Conservation (phyloP, 768 basidiomycete species). For the Scleroderma bovista region DNA sequence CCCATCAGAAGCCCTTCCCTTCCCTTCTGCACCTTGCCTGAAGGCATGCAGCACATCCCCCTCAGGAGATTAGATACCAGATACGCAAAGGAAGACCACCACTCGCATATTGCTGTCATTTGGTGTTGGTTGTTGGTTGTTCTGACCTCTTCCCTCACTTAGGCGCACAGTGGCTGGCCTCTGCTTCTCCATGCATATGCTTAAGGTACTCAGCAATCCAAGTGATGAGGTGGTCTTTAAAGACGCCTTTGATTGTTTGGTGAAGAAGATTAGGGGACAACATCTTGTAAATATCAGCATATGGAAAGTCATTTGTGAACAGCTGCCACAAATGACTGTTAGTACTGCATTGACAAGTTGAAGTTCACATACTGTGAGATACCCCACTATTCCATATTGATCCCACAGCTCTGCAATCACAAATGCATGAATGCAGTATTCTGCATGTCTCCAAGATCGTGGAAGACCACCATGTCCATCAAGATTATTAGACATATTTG, state of each 20-base stretch:
- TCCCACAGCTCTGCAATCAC: background rate
- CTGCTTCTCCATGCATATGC: background rate
- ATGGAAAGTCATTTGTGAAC: background rate
- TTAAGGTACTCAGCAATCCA: slow-evolving; percentile 7
- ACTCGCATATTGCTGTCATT: too few species aligned
- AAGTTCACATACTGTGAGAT: background rate
- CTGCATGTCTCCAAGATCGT: background rate
- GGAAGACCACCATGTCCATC: background rate
- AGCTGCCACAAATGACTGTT: background rate
- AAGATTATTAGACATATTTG: background rate
- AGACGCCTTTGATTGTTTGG: slow-evolving; percentile 6
- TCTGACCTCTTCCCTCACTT: too few species aligned
- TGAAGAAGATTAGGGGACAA: too few species aligned
- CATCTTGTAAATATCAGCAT: too few species aligned
- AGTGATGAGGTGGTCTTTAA: slow-evolving; percentile 11
- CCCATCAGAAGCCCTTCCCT: too few species aligned
- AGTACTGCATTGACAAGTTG: background rate
- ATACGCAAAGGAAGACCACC: too few species aligned
- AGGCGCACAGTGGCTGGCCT: too few species aligned
- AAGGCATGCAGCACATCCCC: too few species aligned
- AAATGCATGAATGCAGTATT: background rate
- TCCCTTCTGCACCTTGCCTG: too few species aligned
- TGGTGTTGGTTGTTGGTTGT: too few species aligned
- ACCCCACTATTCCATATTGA: background rate
- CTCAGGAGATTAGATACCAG: too few species aligned